A percentile compares a stretch with the other conserved stretches of the same genome.
Evolutionary conservation across 306 rosid species (phyloP).

Genomic region (Cucurbita maxima): DNA sequence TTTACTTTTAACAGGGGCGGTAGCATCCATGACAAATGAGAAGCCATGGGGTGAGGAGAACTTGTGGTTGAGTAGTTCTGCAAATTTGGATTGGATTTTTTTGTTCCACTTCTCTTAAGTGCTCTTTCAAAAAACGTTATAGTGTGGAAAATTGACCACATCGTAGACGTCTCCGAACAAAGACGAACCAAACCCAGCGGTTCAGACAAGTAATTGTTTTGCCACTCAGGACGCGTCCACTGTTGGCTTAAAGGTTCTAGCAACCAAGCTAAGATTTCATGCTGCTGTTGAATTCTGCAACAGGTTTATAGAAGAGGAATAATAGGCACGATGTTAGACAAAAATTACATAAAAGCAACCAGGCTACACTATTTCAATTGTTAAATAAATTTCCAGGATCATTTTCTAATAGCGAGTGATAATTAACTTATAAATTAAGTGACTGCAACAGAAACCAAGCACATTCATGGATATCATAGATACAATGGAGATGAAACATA

Average conservation of each 20-base stretch:
- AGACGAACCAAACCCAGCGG: conserved; percentile 64
- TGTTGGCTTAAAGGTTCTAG: conserved; percentile 79
- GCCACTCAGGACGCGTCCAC: conserved; percentile 87
- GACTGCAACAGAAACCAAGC: neutral
- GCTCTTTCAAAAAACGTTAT: conserved; percentile 95
- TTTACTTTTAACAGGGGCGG: conserved; percentile 80
- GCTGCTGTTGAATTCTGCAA: conserved; percentile 86
- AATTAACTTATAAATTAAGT: too few species aligned
- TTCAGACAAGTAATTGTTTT: conserved; percentile 71
- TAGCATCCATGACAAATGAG: conserved; percentile 91
- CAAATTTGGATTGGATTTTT: conserved; percentile 41
- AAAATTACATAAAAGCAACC: neutral
- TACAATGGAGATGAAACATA: neutral
- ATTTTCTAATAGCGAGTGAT: neutral
- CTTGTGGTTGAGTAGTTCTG: conserved; percentile 36
- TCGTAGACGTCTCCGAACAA: conserved; percentile 55
- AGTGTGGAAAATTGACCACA: conserved; percentile 91
- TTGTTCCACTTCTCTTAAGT: conserved; percentile 86
- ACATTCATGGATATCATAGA: neutral
- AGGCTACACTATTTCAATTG: neutral
- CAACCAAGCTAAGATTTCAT: conserved; percentile 90
- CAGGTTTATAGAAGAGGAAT: conserved; percentile 14
- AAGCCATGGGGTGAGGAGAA: conserved; percentile 71
- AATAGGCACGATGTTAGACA: conserved; percentile 4
- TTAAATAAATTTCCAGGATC: neutral